Percentiles rank a stretch among this genome's conserved stretches.
These are phyloP conservation scores for Coprinopsis sp. DNA, from an alignment of 768 basidiomycete species.

Conservation along the genomic window DNA sequence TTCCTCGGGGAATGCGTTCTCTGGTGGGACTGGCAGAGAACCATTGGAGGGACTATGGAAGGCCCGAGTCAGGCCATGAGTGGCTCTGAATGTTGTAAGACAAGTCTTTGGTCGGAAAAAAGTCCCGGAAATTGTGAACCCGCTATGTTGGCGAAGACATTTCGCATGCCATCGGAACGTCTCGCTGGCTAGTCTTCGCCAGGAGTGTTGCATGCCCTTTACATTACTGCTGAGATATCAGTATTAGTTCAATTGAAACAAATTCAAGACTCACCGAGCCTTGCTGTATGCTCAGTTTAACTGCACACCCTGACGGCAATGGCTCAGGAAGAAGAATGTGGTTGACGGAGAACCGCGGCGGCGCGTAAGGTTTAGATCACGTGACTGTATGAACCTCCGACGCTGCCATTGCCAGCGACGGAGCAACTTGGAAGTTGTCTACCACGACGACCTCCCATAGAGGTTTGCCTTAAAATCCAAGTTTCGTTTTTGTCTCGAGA, in stretches of 20 bases:
- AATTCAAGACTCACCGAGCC: too few relatives aligned
- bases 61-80: not conserved
- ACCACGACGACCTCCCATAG: too few relatives aligned
- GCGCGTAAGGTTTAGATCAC: too few relatives aligned
- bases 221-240: constrained; percentile 44
- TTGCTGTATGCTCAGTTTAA: too few relatives aligned
- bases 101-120: not conserved
- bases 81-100: not conserved
- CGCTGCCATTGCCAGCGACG: too few relatives aligned
- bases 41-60: not conserved
- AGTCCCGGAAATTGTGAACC: not conserved
- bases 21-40: not conserved
- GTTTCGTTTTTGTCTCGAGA: too few relatives aligned
- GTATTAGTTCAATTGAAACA: not conserved
- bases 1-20: not conserved
- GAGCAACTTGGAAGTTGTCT: too few relatives aligned
- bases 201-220: constrained; percentile 69
- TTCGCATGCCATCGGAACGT: constrained; percentile 17
- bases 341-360: too few relatives aligned
- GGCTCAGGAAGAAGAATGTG: not conserved
- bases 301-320: too few relatives aligned
- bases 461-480: constrained; percentile 17
- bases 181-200: constrained; percentile 48
- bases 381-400: not conserved
- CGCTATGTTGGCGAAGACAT: constrained; percentile 1